Evolutionary conservation across 805 yeast genomes (phyloP), one percentile per base, ranked within the genome.

Genomic region (Blastobotrys mokoenaii): DNA sequence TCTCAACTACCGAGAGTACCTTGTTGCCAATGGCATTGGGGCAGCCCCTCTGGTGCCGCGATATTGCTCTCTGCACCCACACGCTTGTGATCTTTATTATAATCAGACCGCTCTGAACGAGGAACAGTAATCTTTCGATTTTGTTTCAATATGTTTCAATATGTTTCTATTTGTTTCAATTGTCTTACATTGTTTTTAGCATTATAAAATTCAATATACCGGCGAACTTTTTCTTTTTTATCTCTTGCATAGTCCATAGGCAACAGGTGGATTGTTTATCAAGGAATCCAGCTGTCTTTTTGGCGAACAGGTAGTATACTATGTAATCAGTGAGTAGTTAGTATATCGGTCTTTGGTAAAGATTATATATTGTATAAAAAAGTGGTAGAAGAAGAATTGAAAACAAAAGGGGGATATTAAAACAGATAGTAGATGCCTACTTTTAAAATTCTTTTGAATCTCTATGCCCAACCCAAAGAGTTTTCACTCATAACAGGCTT

Each of bases 401-500:
- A 14, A 12, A 32, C 35, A 32, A n/a, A 17, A 11, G 22, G 12
- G 18, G 15, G 20, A 35, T 11, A 35, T 35, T 35, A 11, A 15
- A 10, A 17, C 11, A 32, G 35, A n/a, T 32, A 11, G 16, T 32
- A 32, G 9, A 32, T 32, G 27, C 35, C 35, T 32, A 12, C 10
- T 32, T 32, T 32, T 15, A 18, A 34, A 34, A 34, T 15, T n/a
- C 39, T 17, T 12, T 7, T 18, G 25, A 8, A 18, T 18, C 39
- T 18, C 55, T 47, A 64, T 31, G 56, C 56, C 70, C 70, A 66
- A 14, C 70, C 70, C 8, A 66, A 55, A 16, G 69, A 62, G 55
- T 66, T 66, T 45, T 67, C 70, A 41, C 66, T 59, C 58, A 62
- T 63, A 5, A 66, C 67, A 6, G 70, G 70, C 41, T 53, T 60